These are phyloP conservation scores for Durusdinium trenchii DNA, from an alignment of 73 alveolate species.

Conservation along the genomic window DNA sequence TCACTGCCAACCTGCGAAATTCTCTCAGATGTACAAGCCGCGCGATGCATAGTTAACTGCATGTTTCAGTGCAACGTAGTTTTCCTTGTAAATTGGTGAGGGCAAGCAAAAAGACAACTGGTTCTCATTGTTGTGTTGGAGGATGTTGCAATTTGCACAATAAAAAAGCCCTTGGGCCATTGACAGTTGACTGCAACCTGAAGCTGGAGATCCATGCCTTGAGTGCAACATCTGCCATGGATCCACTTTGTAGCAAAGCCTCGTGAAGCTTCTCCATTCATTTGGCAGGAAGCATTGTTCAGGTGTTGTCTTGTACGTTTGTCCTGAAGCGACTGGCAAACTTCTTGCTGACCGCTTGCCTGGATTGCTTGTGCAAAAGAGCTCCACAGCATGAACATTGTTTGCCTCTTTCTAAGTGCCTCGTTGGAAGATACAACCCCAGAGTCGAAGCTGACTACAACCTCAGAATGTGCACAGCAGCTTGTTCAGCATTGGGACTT, in stretches of 20 bases:
- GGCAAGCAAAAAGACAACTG: no score
- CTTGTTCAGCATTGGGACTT: no score
- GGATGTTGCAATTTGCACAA: no score
- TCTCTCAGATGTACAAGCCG: neutral
- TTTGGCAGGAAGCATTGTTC: neutral
- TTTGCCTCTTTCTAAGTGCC: neutral
- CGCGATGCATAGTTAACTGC: no score
- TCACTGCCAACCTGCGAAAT: slow-evolving; percentile 68
- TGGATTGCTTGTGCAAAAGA: neutral
- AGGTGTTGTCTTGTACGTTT: neutral
- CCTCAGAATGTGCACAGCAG: neutral
- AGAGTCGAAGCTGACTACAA: slow-evolving; percentile 14
- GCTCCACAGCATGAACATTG: neutral
- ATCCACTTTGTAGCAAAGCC: slow-evolving; percentile 50
- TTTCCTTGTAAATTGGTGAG: neutral
- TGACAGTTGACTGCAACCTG: no score
- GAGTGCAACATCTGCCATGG: slow-evolving; percentile 38
- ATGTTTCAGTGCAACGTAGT: neutral
- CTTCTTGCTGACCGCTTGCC: slow-evolving; percentile 83
- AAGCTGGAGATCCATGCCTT: slow-evolving; percentile 1
- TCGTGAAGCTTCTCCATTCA: neutral
- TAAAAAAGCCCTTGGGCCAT: no score
- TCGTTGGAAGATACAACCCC: neutral
- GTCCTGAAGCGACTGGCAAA: slow-evolving; percentile 55
- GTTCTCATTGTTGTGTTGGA: no score